These are phyloP conservation scores for Plasmopara viticola DNA, from an alignment of 352 stramenopile species.

Conservation along the genomic window DNA sequence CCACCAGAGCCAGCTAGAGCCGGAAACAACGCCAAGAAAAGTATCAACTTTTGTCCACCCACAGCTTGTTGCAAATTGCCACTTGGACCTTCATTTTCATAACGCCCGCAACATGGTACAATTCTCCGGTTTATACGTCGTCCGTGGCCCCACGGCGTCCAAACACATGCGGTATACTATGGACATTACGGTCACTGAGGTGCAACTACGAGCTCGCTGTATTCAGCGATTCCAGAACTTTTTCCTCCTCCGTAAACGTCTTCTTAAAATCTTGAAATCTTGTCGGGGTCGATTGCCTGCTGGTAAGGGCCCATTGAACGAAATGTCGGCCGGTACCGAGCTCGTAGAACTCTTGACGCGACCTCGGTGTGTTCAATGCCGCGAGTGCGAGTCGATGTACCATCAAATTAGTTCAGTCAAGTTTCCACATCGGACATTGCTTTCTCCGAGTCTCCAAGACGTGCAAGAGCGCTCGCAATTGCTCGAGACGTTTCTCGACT, in stretches of 20 bases:
- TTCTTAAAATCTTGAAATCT: conserved; percentile 39
- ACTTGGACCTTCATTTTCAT: conserved; percentile 18
- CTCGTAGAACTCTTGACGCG: conserved; percentile 23
- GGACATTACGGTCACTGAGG: conserved; percentile 36
- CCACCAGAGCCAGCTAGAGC: conserved; percentile 16
- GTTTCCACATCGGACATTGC: conserved; percentile 53
- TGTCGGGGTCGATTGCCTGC: conserved; percentile 27
- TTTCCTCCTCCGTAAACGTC: conserved; percentile 39
- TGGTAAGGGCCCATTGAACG: conserved; percentile 11
- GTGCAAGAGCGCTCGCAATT: conserved; percentile 37
- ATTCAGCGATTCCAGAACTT: conserved; percentile 60
- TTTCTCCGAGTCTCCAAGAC: conserved; percentile 38
- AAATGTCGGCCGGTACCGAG: conserved; percentile 19
- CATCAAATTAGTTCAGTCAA: conserved; percentile 31
- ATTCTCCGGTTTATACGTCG: conserved; percentile 48
- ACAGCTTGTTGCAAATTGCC: background rate
- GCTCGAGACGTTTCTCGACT: conserved; percentile 47
- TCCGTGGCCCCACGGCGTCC: conserved; percentile 40
- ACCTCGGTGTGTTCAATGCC: conserved; percentile 27
- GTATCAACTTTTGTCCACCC: background rate
- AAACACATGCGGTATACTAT: conserved; percentile 65
- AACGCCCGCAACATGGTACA: conserved; percentile 38
- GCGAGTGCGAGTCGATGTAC: conserved; percentile 30
- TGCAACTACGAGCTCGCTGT: conserved; percentile 39
- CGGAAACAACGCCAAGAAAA: conserved; percentile 11